These are phyloP conservation scores for Thymus quinquecostatus DNA, from an alignment of 257 asterid species.

Conservation along the genomic window DNA sequence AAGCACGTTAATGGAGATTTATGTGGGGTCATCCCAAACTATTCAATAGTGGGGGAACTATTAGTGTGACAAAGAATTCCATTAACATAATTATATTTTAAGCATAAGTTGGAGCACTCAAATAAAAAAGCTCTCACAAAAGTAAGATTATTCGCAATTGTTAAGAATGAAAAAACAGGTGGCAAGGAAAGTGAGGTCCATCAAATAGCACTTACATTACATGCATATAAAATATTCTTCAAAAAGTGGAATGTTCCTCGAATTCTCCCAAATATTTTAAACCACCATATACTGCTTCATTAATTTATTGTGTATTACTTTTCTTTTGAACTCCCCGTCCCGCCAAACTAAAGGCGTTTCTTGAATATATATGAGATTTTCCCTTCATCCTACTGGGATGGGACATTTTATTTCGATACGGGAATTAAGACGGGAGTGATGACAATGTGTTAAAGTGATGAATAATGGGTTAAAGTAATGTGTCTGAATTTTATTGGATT, in stretches of 20 bases:
- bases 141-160: constrained; percentile 30
- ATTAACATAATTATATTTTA: constrained; percentile 35
- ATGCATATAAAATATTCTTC: neutral
- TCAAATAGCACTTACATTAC: constrained; percentile 18
- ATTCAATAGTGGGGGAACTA: constrained; percentile 56
- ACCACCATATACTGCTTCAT: no score
- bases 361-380: no score
- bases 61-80: constrained; percentile 59
- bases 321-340: no score
- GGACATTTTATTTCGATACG: no score
- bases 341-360: no score
- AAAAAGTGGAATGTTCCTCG: constrained; percentile 25
- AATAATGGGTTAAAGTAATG: no score
- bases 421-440: no score
- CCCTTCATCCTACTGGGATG: no score
- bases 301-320: no score
- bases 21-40: constrained; percentile 26
- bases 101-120: constrained; percentile 56
- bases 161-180: constrained; percentile 22
- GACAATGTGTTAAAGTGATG: no score
- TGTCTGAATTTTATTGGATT: no score
- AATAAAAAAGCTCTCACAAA: constrained; percentile 33
- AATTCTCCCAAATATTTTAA: neutral
- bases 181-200: constrained; percentile 34
- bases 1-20: constrained; percentile 25